These are phyloP conservation scores for Beauveria pseudobassiana DNA, from an alignment of 2,329 filamentous ascomycete species.

Conservation along the genomic window DNA sequence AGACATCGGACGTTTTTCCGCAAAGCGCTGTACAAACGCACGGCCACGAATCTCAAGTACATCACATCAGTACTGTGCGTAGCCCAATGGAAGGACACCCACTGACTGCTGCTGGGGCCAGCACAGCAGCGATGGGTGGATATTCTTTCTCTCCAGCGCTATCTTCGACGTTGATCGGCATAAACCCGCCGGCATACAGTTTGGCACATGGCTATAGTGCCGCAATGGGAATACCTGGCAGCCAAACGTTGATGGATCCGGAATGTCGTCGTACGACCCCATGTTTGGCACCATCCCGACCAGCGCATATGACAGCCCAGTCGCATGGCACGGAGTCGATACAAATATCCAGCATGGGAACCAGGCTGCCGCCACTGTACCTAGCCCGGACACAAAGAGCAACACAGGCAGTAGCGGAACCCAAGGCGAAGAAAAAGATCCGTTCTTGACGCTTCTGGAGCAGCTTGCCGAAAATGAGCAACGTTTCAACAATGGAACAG, in stretches of 20 bases:
- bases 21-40: neutral
- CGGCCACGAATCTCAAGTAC: neutral
- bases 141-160: conserved; percentile 23
- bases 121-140: conserved; percentile 21
- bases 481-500: conserved; percentile 48
- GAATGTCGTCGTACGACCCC: conserved; percentile 37
- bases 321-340: conserved; percentile 41
- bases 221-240: conserved; percentile 21
- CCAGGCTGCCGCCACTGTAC: conserved; percentile 32
- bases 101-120: neutral
- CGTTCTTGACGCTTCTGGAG: conserved; percentile 70
- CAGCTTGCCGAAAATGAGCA: conserved; percentile 79
- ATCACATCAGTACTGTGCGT: neutral
- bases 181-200: conserved; percentile 32
- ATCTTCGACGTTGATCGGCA: conserved; percentile 18
- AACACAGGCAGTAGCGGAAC: conserved; percentile 43
- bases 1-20: neutral
- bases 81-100: conserved; percentile 5
- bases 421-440: conserved; percentile 63
- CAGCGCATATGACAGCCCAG: conserved; percentile 44
- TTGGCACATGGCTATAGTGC: conserved; percentile 34
- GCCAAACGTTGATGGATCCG: conserved; percentile 18
- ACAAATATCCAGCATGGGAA: conserved; percentile 25
- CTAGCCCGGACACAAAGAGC: conserved; percentile 41
- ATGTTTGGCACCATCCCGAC: conserved; percentile 53